Conservation (phyloP, 768 basidiomycete species). For the Kwoniella mangroviensis region DNA sequence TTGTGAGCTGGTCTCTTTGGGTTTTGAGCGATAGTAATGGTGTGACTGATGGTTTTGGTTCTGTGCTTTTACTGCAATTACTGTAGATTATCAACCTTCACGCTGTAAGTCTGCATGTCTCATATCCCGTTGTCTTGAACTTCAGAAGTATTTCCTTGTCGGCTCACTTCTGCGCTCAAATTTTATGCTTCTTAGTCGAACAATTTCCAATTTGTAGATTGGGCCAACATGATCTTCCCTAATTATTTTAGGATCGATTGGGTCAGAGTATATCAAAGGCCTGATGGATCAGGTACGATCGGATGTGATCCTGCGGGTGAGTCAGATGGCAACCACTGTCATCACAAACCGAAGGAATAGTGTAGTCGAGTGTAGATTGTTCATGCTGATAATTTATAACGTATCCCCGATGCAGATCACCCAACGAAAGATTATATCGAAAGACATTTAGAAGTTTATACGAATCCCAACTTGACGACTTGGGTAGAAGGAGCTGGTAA, state of each 20-base stretch:
- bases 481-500: conserved; percentile 62
- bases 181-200: conserved; percentile 26
- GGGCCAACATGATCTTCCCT: conserved; percentile 73
- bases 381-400: conserved; percentile 70
- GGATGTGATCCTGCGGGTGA: conserved; percentile 53
- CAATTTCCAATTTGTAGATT: conserved; percentile 76
- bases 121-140: too few species aligned
- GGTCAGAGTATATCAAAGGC: conserved; percentile 84
- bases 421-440: conserved; percentile 86
- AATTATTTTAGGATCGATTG: conserved; percentile 80
- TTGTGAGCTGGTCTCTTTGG: conserved; percentile 62
- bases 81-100: conserved; percentile 9
- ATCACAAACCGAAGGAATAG: background rate
- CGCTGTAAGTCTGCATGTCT: conserved; percentile 22
- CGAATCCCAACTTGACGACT: conserved; percentile 63
- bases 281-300: conserved; percentile 61
- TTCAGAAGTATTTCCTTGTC: too few species aligned
- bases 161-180: too few species aligned
- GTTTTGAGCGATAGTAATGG: background rate
- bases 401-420: conserved; percentile 71
- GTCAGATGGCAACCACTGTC: background rate
- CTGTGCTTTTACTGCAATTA: background rate
- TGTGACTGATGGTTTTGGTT: background rate
- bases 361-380: background rate
- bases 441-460: conserved; percentile 71